Evolutionary conservation across 768 basidiomycete genomes (phyloP), one percentile per base, ranked within the genome.

Genomic region (Cystoderma amianthinum): DNA sequence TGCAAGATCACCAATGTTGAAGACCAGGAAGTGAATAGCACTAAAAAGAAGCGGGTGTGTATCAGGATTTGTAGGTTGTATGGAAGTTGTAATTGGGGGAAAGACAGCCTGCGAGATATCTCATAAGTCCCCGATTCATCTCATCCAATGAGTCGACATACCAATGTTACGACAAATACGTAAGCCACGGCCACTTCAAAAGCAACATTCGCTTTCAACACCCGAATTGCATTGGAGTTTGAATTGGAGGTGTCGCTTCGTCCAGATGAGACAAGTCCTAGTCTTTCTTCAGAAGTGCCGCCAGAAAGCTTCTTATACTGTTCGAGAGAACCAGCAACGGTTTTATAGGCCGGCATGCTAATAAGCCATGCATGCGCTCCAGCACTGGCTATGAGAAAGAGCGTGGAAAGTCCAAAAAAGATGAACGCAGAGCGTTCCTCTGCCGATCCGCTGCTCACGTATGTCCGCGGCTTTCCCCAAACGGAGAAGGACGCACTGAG

Each of bases 21-120:
- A 87, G 16, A 81, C 68, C 23, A 90, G 64, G 64, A 92, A 90
- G 54, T 90, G 86, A 22, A 83, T 45, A 3, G 84, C 72, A 44
- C 65, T 82, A 65, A 96, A 96, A 19, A 95, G 68, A n/a, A 92
- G 66, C 0, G 90, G 88, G 49, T 92, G 87, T 30, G 72, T 76
- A 18, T 58, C 55, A 2, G 76, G 71, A 46, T 82, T 82, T 11
- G 76, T 78, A 2, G 93, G 76, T 25, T 62, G 59, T 39, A 96
- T 77, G 0, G 82, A 84, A 3, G 82, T 75, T 2, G 93, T 93
- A 47, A 92, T 83, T 0, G 92, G 76, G 3, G 93, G 93, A 62
- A 77, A 95, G 36, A 94, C 82, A 21, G 91, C 74, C 92, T 95
- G 19, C 44, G 24, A 43, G 36, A 39, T 3, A 30, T 13, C 23